These are phyloP conservation scores for Sclerotinia subarctica DNA, from an alignment of 2,329 filamentous ascomycete species.

Conservation along the genomic window DNA sequence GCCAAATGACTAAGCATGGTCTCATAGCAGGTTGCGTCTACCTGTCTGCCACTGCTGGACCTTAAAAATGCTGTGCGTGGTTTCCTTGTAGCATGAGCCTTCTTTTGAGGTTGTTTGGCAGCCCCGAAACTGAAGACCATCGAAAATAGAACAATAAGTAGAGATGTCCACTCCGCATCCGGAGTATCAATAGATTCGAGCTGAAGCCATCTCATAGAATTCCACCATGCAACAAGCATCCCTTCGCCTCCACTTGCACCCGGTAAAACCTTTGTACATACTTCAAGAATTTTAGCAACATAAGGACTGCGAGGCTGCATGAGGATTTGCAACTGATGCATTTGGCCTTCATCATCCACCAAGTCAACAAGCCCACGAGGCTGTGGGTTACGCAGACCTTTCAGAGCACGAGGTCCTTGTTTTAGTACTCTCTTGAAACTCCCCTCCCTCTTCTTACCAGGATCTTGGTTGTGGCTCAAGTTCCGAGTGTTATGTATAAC, in stretches of 20 bases:
- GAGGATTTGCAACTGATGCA: constrained; percentile 65
- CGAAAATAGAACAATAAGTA: constrained; percentile 61
- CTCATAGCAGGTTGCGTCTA: constrained; percentile 44
- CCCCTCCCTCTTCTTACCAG: constrained; percentile 52
- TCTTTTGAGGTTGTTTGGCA: constrained; percentile 37
- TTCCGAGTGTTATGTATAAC: constrained; percentile 58
- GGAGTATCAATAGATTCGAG: constrained; percentile 46
- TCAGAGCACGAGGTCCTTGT: constrained; percentile 40
- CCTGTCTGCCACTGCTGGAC: constrained; percentile 47
- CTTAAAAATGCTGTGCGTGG: constrained; percentile 44
- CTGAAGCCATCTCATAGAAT: constrained; percentile 66
- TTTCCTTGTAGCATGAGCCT: constrained; percentile 40
- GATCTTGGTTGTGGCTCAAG: constrained; percentile 54
- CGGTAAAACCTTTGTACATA: constrained; percentile 63
- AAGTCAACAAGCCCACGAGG: constrained; percentile 62
- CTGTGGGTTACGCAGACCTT: constrained; percentile 55
- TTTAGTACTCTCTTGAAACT: constrained; percentile 46
- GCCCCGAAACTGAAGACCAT: constrained; percentile 59
- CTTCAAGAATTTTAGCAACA: constrained; percentile 57
- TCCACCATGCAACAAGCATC: constrained; percentile 69
- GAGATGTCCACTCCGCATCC: constrained; percentile 66
- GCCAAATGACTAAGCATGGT: constrained; percentile 47
- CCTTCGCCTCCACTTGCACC: constrained; percentile 55
- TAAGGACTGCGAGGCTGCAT: constrained; percentile 63
- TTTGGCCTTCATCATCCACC: constrained; percentile 56